Conservation (phyloP, 1,284 basidiomycete species). For the Cryptococcus amylolentus region DNA sequence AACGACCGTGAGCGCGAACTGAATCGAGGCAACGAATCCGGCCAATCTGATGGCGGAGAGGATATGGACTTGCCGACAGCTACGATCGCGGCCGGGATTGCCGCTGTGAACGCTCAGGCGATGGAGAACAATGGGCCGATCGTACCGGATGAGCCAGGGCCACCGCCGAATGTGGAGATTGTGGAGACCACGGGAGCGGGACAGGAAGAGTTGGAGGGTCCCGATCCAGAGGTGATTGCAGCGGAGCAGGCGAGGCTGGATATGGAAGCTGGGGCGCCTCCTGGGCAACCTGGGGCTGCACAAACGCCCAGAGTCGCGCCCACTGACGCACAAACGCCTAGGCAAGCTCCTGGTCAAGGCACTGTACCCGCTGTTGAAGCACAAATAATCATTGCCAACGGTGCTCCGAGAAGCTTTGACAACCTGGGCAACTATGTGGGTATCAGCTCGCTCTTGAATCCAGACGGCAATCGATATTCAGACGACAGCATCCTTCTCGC, state of each 20-base stretch:
- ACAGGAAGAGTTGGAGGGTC: conserved; percentile 28
- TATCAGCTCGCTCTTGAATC: conserved; percentile 37
- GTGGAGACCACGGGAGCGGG: conserved; percentile 17
- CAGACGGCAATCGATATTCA: conserved; percentile 61
- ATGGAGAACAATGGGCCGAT: conserved; percentile 28
- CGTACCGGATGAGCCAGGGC: conserved; percentile 23
- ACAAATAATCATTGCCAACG: conserved; percentile 49
- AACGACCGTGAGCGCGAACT: conserved; percentile 22
- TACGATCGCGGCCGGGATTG: conserved; percentile 35
- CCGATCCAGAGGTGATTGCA: conserved; percentile 37
- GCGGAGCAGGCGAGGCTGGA: conserved; percentile 46
- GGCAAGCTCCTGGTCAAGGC: conserved; percentile 14
- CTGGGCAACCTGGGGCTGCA: conserved; percentile 42
- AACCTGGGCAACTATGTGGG: conserved; percentile 47
- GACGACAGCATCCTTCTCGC: conserved; percentile 92
- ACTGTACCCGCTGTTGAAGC: conserved; percentile 19
- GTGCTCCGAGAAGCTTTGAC: conserved; percentile 48
- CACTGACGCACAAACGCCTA: conserved; percentile 18
- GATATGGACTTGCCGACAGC: conserved; percentile 39
- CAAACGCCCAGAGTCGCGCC: conserved; percentile 35
- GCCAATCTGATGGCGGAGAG: conserved; percentile 37
- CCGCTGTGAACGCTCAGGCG: conserved; percentile 35
- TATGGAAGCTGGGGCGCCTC: conserved; percentile 46
- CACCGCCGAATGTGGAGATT: conserved; percentile 30
- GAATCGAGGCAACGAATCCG: conserved; percentile 30